phyloP scores from a whole-genome alignment of 108 stramenopile genomes.

The Skeletonema marinoi region DNA sequence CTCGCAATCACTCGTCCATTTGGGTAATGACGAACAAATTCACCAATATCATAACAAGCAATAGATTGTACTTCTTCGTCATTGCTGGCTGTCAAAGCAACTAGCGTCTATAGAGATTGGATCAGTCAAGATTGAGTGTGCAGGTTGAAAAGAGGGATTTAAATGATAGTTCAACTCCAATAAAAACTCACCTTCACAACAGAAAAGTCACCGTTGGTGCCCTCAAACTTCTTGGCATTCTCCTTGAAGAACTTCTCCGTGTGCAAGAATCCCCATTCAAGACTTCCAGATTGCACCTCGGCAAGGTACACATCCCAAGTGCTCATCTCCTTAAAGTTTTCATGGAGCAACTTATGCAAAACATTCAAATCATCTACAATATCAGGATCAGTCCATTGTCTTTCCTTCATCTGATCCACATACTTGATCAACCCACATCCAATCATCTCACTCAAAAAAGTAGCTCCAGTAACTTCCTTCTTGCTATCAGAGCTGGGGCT shows the following conservation, averaged over 20 bases:
- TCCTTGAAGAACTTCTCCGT: slow-evolving; percentile 94
- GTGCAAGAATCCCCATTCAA: slow-evolving; percentile 94
- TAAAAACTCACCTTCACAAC: slow-evolving; percentile 59
- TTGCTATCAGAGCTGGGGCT: slow-evolving; percentile 23
- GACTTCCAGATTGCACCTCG: slow-evolving; percentile 88
- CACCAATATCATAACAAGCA: slow-evolving; percentile 97
- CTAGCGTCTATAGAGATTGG: slow-evolving; percentile 59
- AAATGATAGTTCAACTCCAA: neutral
- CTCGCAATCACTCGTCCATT: slow-evolving; percentile 90
- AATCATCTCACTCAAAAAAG: slow-evolving; percentile 90
- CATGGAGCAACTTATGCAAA: slow-evolving; percentile 79
- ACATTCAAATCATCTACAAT: slow-evolving; percentile 80
- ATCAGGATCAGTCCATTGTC: slow-evolving; percentile 92
- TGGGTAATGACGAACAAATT: slow-evolving; percentile 96
- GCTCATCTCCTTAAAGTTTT: slow-evolving; percentile 92
- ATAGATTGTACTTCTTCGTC: slow-evolving; percentile 93
- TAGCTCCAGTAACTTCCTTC: slow-evolving; percentile 60
- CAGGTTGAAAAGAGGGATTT: neutral
- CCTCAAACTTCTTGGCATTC: slow-evolving; percentile 84
- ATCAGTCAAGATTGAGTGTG: slow-evolving; percentile 26
- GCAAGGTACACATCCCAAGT: slow-evolving; percentile 93
- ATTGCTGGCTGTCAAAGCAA: slow-evolving; percentile 74
- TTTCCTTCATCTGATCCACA: slow-evolving; percentile 77
- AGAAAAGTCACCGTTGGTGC: slow-evolving; percentile 75
- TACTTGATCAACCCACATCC: slow-evolving; percentile 89